Conservation (phyloP, 108 stramenopile species). For the Skeletonema potamos region DNA sequence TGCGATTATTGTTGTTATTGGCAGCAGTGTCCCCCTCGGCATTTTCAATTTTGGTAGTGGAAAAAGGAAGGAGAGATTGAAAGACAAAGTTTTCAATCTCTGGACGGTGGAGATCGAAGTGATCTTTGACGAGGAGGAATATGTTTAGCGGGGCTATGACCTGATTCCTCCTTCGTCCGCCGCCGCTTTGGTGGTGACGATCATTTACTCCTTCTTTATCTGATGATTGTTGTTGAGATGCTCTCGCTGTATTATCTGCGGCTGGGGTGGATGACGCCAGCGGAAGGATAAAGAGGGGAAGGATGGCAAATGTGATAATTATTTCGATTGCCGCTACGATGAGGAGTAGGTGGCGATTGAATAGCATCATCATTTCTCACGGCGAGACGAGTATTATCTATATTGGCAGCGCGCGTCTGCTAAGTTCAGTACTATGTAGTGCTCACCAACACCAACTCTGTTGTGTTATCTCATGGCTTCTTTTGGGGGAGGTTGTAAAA, state of each 20-base stretch:
- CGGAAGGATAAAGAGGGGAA: not conserved
- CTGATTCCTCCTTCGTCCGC: not conserved
- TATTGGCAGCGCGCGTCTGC: too few relatives aligned
- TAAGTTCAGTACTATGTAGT: too few relatives aligned
- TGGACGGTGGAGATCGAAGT: slow-evolving; percentile 7
- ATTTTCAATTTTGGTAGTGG: not conserved
- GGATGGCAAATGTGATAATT: not conserved
- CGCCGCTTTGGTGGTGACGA: not conserved
- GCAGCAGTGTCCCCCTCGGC: too few relatives aligned
- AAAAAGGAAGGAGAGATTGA: slow-evolving; percentile 20
- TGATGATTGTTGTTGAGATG: not conserved
- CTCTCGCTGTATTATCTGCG: not conserved
- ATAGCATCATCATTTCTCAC: not conserved
- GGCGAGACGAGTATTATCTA: too few relatives aligned
- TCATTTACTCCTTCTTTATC: not conserved
- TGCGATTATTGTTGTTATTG: not conserved
- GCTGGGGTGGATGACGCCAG: not conserved
- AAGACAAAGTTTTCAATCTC: slow-evolving; percentile 26
- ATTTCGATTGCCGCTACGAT: not conserved
- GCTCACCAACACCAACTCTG: too few relatives aligned
- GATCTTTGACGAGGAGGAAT: slow-evolving; percentile 19
- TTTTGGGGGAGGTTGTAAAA: too few relatives aligned
- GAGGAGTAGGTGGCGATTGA: not conserved
- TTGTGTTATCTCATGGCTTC: too few relatives aligned
- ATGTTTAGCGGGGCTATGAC: slow-evolving; percentile 18